A percentile compares a stretch with the other conserved stretches of the same genome.
Evolutionary conservation across 257 asterid genomes (phyloP).

Genomic region (Lycium barbarum): DNA sequence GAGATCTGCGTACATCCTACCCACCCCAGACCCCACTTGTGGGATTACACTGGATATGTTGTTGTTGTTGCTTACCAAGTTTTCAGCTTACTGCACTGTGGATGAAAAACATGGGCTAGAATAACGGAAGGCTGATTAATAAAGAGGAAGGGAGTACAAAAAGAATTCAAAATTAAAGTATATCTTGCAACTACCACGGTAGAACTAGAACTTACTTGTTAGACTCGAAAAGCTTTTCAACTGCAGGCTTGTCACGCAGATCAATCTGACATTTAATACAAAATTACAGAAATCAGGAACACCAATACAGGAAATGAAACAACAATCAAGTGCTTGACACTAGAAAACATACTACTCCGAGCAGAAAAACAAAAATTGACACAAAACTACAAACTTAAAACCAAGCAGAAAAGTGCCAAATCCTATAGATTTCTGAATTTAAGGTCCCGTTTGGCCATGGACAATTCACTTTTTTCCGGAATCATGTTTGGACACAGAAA

Average conservation of each 20-base stretch:
- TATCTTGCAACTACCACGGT: conserved; percentile 5
- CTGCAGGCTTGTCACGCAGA: conserved; percentile 85
- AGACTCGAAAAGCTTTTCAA: conserved; percentile 79
- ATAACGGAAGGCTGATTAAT: not conserved
- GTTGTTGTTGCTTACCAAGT: not conserved
- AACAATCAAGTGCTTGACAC: not conserved
- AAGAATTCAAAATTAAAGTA: not conserved
- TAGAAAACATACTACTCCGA: not conserved
- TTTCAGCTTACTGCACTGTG: not conserved
- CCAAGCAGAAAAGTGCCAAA: not conserved
- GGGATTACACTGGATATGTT: no score
- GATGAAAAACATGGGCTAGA: not conserved
- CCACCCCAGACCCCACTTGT: no score
- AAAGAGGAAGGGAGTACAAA: not conserved
- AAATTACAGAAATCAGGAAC: conserved; percentile 28
- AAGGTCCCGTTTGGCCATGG: no score
- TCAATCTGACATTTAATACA: conserved; percentile 66
- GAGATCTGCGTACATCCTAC: no score
- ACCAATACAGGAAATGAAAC: conserved; percentile 4
- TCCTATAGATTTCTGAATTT: not conserved
- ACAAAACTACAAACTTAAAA: not conserved
- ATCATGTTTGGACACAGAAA: no score
- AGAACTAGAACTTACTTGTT: conserved; percentile 68
- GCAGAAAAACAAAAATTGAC: not conserved
- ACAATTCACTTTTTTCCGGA: no score